phyloP scores from a whole-genome alignment of 176 grass and related monocot species.

The Phoenix roebelenii region DNA sequence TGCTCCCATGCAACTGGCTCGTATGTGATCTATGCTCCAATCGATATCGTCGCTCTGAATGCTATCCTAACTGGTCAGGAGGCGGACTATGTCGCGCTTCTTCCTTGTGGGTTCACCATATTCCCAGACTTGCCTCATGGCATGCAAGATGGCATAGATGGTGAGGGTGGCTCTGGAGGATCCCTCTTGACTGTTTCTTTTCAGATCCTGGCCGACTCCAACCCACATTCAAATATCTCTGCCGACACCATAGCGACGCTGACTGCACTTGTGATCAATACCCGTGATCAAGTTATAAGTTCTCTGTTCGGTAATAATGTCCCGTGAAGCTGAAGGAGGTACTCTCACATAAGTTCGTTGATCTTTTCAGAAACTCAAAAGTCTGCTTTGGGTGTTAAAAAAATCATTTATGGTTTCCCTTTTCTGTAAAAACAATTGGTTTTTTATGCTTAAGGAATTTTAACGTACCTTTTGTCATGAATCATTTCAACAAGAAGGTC shows the following conservation, averaged over 20 bases:
- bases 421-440: too few relatives aligned
- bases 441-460: too few relatives aligned
- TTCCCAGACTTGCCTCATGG: conserved; percentile 3
- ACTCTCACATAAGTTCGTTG: not conserved
- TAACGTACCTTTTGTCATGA: too few relatives aligned
- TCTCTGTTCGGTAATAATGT: conserved; percentile 7
- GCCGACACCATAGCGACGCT: conserved; percentile 9
- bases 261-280: conserved; percentile 17
- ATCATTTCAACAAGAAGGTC: too few relatives aligned
- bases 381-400: too few relatives aligned
- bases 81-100: conserved; percentile 5
- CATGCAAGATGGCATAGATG: not conserved
- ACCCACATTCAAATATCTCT: conserved; percentile 15
- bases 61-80: conserved; percentile 5
- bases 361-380: too few relatives aligned
- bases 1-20: conserved; percentile 28
- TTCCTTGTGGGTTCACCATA: conserved; percentile 38
- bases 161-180: not conserved
- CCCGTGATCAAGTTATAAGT: conserved; percentile 24
- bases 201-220: conserved; percentile 42
- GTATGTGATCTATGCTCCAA: conserved; percentile 44
- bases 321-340: not conserved
- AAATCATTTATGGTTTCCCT: too few relatives aligned
- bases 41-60: conserved; percentile 23
- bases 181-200: conserved; percentile 47